phyloP scores from a whole-genome alignment of 129 eudicot genomes.

The Oenanthe sinensis region DNA sequence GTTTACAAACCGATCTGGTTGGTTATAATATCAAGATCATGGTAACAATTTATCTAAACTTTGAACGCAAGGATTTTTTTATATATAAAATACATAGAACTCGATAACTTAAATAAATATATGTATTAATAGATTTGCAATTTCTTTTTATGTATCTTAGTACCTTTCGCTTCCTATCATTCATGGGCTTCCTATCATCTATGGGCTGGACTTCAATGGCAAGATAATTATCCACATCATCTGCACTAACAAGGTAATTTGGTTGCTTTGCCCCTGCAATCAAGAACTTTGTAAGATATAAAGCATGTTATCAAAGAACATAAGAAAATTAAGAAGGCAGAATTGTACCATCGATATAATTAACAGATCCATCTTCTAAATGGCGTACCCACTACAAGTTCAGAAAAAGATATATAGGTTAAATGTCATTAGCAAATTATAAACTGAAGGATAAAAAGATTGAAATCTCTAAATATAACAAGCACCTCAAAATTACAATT shows the following conservation, averaged over 20 bases:
- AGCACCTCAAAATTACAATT: slow-evolving; percentile 94
- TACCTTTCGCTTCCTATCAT: slow-evolving; percentile 89
- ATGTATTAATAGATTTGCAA: background rate
- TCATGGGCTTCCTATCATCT: slow-evolving; percentile 94
- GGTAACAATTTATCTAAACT: background rate
- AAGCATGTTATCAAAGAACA: background rate
- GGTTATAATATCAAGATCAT: background rate
- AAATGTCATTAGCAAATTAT: background rate
- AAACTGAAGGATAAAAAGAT: background rate
- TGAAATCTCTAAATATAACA: slow-evolving; percentile 8
- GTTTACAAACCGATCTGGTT: too few relatives aligned
- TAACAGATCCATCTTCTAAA: slow-evolving; percentile 89
- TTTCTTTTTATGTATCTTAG: background rate
- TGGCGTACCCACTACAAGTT: slow-evolving; percentile 91
- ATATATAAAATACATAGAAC: background rate
- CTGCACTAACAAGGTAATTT: slow-evolving; percentile 76
- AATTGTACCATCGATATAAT: slow-evolving; percentile 71
- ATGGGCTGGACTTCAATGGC: slow-evolving; percentile 99
- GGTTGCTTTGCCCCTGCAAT: slow-evolving; percentile 90
- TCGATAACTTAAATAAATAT: background rate
- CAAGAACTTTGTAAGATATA: slow-evolving; percentile 14
- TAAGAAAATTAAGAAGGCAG: slow-evolving; percentile 5
- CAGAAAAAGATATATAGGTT: background rate
- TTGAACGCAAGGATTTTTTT: background rate
- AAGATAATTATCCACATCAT: slow-evolving; percentile 78